A percentile compares a stretch with the other conserved stretches of the same genome.
These are phyloP conservation scores for Aspergillus jensenii DNA, from an alignment of 2,329 filamentous ascomycete genomes.

Conservation along the genomic window DNA sequence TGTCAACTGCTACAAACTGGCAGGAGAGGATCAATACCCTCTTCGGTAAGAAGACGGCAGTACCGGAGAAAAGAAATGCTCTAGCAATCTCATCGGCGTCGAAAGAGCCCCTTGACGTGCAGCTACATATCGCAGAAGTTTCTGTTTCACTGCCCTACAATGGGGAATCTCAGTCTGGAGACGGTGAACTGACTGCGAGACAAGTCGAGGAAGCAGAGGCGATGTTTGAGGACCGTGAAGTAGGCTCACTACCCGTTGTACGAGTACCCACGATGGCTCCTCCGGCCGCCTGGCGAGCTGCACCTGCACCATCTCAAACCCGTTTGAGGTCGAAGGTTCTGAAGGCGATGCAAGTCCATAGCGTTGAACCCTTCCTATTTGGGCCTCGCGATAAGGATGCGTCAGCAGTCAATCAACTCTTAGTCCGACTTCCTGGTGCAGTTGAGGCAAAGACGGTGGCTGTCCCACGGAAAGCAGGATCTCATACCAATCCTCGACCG, in stretches of 20 bases:
- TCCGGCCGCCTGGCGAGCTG: conserved; percentile 63
- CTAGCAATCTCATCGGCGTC: conserved; percentile 67
- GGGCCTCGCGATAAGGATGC: conserved; percentile 38
- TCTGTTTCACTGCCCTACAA: conserved; percentile 68
- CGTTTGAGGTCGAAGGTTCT: conserved; percentile 46
- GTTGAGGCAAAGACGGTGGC: conserved; percentile 42
- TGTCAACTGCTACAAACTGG: conserved; percentile 59
- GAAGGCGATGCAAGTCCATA: conserved; percentile 56
- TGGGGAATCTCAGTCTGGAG: conserved; percentile 40
- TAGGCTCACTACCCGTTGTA: conserved; percentile 72
- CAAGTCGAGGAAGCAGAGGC: conserved; percentile 76
- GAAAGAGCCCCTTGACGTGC: conserved; percentile 64
- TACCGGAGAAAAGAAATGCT: conserved; percentile 51
- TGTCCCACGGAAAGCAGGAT: conserved; percentile 35
- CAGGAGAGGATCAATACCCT: conserved; percentile 82
- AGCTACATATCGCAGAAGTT: conserved; percentile 52
- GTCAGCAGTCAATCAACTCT: conserved; percentile 37
- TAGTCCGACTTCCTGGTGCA: conserved; percentile 51
- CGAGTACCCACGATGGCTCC: conserved; percentile 65
- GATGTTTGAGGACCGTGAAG: conserved; percentile 78
- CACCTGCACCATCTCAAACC: conserved; percentile 37
- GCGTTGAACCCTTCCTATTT: conserved; percentile 46
- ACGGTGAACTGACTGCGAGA: conserved; percentile 57
- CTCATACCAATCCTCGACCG: conserved; percentile 22
- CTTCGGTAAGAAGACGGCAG: conserved; percentile 60